Conservation (phyloP, 345 rosid species). For the Ricinus communis region DNA sequence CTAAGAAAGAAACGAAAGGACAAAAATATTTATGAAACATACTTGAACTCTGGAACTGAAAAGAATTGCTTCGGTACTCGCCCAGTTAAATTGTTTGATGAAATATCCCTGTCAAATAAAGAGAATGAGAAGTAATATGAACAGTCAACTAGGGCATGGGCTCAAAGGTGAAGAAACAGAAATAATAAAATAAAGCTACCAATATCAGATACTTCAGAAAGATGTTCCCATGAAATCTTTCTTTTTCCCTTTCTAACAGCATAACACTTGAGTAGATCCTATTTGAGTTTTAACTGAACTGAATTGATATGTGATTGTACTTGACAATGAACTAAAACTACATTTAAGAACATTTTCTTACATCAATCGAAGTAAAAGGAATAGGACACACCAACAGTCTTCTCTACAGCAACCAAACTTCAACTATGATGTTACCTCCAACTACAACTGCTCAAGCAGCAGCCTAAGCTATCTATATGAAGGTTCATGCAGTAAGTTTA, state of each 20-base stretch:
- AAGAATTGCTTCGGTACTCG: conserved; percentile 59
- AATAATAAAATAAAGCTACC: neutral
- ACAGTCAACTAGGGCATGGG: neutral
- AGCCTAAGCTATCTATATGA: neutral
- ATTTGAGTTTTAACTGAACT: conserved; percentile 9
- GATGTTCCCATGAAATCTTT: neutral
- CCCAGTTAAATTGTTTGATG: conserved; percentile 67
- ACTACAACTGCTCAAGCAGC: neutral
- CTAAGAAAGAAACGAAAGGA: neutral
- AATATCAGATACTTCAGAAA: neutral
- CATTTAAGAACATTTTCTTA: neutral
- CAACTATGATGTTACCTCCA: neutral
- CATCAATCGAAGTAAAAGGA: neutral
- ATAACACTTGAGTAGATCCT: conserved; percentile 10
- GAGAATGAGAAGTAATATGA: conserved; percentile 3
- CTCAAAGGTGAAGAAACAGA: neutral
- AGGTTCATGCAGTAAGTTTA: neutral
- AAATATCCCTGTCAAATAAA: conserved; percentile 63
- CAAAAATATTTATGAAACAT: conserved; percentile 18
- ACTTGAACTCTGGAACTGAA: conserved; percentile 70
- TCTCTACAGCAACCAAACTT: neutral
- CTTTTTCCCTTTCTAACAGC: too few relatives aligned
- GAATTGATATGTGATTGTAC: neutral
- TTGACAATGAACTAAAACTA: neutral
- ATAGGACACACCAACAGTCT: too few relatives aligned